Evolutionary conservation across 2,329 filamentous ascomycete genomes (phyloP).

Genomic region (Alternaria sp.): DNA sequence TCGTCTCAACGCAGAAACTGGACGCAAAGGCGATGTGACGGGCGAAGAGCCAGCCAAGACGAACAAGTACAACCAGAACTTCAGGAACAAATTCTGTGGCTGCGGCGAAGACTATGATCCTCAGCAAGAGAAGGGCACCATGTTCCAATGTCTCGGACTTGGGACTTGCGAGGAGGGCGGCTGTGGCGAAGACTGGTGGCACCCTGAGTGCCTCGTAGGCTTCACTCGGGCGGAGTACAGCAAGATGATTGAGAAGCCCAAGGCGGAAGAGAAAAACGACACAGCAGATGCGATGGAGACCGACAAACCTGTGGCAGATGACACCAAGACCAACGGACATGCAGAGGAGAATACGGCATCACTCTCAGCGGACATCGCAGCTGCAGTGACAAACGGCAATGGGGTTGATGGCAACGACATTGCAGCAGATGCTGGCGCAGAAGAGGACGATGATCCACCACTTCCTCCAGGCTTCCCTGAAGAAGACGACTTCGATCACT

Average conservation of each 20-base stretch:
- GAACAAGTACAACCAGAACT: constrained; percentile 97
- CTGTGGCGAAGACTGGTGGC: constrained; percentile 98
- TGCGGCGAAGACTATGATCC: constrained; percentile 89
- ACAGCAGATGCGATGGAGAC: constrained; percentile 17
- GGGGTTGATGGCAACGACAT: constrained; percentile 44
- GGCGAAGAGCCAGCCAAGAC: constrained; percentile 73
- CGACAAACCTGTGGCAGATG: constrained; percentile 1
- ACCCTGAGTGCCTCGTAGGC: constrained; percentile 89
- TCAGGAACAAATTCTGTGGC: constrained; percentile 88
- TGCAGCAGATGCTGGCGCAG: constrained; percentile 61
- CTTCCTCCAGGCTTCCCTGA: constrained; percentile 84
- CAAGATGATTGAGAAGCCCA: constrained; percentile 43
- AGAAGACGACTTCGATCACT: constrained; percentile 86
- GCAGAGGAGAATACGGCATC: constrained; percentile 12
- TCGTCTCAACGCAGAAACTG: constrained; percentile 74
- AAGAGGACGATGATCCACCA: constrained; percentile 63
- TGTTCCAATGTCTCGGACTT: constrained; percentile 95
- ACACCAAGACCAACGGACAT: constrained; percentile 10
- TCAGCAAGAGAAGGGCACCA: constrained; percentile 88
- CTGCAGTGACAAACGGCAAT: constrained; percentile 21
- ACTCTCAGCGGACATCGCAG: constrained; percentile 26
- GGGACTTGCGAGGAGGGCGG: constrained; percentile 81
- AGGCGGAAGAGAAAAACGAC: constrained; percentile 14
- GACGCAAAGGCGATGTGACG: constrained; percentile 76
- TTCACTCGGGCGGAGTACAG: constrained; percentile 76